These are phyloP conservation scores for Endocalyx cinctus DNA, from an alignment of 2,329 filamentous ascomycete genomes.

Conservation along the genomic window DNA sequence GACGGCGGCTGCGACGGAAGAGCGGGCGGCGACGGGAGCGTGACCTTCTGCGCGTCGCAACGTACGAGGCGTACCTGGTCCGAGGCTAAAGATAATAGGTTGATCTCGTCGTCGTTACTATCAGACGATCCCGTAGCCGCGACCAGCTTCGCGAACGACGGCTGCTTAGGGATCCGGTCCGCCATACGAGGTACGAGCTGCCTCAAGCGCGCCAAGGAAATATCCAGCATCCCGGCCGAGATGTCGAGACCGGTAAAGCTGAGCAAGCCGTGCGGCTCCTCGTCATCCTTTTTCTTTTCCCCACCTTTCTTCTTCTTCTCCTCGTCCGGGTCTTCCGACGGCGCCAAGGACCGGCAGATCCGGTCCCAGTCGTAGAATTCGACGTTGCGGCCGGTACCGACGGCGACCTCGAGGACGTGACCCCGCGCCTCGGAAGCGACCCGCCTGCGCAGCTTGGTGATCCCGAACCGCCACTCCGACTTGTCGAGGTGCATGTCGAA, in stretches of 20 bases:
- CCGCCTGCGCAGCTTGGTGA: slow-evolving; percentile 44
- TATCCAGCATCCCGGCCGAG: slow-evolving; percentile 54
- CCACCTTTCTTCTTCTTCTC: slow-evolving; percentile 7
- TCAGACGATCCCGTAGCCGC: slow-evolving; percentile 5
- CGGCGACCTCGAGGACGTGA: slow-evolving; percentile 58
- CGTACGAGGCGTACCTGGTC: slow-evolving; percentile 43
- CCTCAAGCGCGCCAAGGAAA: slow-evolving; percentile 50
- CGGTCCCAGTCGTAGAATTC: slow-evolving; percentile 53
- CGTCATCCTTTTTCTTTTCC: slow-evolving; percentile 11
- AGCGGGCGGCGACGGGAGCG: slow-evolving; percentile 36
- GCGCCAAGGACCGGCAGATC: slow-evolving; percentile 14
- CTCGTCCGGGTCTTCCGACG: slow-evolving; percentile 15
- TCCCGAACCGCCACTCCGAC: slow-evolving; percentile 54
- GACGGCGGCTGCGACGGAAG: slow-evolving; percentile 33
- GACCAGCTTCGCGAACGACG: slow-evolving; percentile 21
- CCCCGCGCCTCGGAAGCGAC: slow-evolving; percentile 46
- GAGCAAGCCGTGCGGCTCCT: slow-evolving; percentile 31
- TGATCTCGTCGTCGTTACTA: slow-evolving; percentile 1
- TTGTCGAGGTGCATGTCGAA: slow-evolving; percentile 57
- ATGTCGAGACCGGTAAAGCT: slow-evolving; percentile 62
- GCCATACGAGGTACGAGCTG: slow-evolving; percentile 35
- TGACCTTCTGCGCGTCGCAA: slow-evolving; percentile 41
- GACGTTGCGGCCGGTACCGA: slow-evolving; percentile 60
- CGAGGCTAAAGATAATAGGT: slow-evolving; percentile 31
- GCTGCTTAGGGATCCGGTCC: slow-evolving; percentile 33